phyloP scores from a whole-genome alignment of 2,329 filamentous ascomycete species.

The Sporothrix humicola region DNA sequence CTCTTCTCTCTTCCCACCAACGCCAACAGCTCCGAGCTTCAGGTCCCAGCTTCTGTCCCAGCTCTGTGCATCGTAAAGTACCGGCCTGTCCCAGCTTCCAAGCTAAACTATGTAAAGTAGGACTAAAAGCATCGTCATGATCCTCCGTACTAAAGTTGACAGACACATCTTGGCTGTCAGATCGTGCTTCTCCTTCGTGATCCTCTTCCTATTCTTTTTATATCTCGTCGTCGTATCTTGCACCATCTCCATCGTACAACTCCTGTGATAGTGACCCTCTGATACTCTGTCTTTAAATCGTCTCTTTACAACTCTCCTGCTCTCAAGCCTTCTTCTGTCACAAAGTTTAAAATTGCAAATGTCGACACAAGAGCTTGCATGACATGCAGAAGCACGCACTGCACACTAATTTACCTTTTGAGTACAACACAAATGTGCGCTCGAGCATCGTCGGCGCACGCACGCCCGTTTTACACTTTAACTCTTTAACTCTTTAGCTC shows the following conservation, averaged over 20 bases:
- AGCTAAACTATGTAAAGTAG: neutral
- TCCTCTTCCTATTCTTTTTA: too few species aligned
- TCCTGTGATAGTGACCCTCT: neutral
- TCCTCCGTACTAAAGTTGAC: too few species aligned
- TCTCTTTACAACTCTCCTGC: neutral
- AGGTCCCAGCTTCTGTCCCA: neutral
- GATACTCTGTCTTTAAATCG: neutral
- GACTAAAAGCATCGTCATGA: too few species aligned
- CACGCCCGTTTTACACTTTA: neutral
- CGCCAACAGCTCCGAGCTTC: neutral
- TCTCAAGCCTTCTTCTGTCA: neutral
- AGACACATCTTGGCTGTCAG: too few species aligned
- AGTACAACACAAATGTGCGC: neutral
- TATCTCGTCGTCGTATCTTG: too few species aligned
- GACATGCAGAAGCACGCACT: constrained; percentile 5
- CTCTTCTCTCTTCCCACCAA: neutral
- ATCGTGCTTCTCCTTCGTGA: too few species aligned
- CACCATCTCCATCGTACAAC: too few species aligned
- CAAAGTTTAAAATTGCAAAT: neutral
- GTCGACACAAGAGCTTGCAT: constrained; percentile 16
- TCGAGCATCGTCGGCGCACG: constrained; percentile 6
- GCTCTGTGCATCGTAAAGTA: neutral
- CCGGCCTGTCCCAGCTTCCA: neutral
- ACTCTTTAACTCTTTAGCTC: too few species aligned
- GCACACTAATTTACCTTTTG: neutral